Base-by-base conservation (phyloP, 371 early-diverging fungal genomes). In the Zychaea mexicana region DNA sequence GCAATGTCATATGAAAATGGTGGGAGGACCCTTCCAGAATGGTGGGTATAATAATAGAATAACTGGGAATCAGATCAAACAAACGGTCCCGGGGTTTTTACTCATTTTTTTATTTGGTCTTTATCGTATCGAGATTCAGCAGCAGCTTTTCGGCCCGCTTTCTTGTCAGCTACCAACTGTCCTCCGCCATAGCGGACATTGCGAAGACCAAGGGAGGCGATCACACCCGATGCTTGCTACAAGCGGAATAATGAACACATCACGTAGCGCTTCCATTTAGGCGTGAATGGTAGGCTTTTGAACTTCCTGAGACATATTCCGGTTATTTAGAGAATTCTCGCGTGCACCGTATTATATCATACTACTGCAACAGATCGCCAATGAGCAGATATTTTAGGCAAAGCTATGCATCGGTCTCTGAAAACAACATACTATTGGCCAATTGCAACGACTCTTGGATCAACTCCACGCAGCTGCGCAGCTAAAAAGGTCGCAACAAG, bases 191-290 rank as follows among this genome's bases (percentile, higher is more conserved):
- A 79, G 13, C 69, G 62, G 33, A 67, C 66, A 42, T 78, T 72
- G 21, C 56, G 74, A 36, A 89, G 71, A 2, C 79, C 71, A 10
- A 90, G 57, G 0, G 83, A 69, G 31, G 70, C 67, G 10, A 90
- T 63, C 24, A 90, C 72, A 0, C 81, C 81, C 12, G 3, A 67
- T 88, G 57, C 83, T 78, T 55, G 88, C 79, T 5, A 83, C 85
- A 22, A 87, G 74, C 19, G 82, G 80, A 5, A 86, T 77, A 22
- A 78, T 67, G 71, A 90, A 93, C 6, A 88, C 77, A 22, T 67
- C 71, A 32, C 78, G 81, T 36, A 93, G 65, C 0, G 90, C 85
- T 8, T 66, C 15, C 36, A 82, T 85, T 61, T 88, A 92, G 2
- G 82, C 82, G 49, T 81, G 68, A 52, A 90, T 72, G 31, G 90